Evolutionary conservation across 768 basidiomycete species (phyloP), one percentile per base, ranked within the genome.

Genomic region (Coprinopsis sp.): DNA sequence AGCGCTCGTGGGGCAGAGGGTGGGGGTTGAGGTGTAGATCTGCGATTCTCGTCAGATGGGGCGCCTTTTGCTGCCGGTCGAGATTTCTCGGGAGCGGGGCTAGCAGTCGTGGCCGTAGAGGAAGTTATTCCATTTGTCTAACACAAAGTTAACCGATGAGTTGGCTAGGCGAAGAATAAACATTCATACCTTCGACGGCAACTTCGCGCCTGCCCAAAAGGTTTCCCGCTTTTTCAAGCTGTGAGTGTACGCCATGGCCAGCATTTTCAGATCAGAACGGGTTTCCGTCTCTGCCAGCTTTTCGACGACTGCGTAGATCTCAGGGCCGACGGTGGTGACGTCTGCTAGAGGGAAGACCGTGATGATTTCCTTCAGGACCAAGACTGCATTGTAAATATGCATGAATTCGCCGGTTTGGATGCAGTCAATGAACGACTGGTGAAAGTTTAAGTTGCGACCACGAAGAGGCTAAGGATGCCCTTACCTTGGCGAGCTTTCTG

Each of bases 361-460:
- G 24, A 93, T 74, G 18, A 97, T 80, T 62, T 96, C 91, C 58
- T 93, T 91, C 52, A 96, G 73, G 23, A 99, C 84, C 30, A 94
- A 80, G 64, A 98, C 88, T n/a, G 91, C 78, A 60, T 99, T 99
- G 65, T 95, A 94, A 44, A 97, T 89, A 57, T 92, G 92, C 88
- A 97, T 95, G 63, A 94, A 98, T 58, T 94, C 94, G 40, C 79
- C 80, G 2, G 92, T 86, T 57, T 84, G 77, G 51, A 97, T 84
- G 59, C 87, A 92, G 25, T 81, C 84, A 16, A 76, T 70, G 54
- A 97, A 81, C 46, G 80, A 81, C 93, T 93, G 57, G 16, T 31
- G 28, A 24, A 21, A 21, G 23, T 8, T 48, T 29, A 51, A 29
- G 41, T 22, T 27, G 7, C 14, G 50, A 14, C 19, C 16, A 30